Conservation (phyloP, 2,329 filamentous ascomycete genomes). For the Aspergillus carbonarius region DNA sequence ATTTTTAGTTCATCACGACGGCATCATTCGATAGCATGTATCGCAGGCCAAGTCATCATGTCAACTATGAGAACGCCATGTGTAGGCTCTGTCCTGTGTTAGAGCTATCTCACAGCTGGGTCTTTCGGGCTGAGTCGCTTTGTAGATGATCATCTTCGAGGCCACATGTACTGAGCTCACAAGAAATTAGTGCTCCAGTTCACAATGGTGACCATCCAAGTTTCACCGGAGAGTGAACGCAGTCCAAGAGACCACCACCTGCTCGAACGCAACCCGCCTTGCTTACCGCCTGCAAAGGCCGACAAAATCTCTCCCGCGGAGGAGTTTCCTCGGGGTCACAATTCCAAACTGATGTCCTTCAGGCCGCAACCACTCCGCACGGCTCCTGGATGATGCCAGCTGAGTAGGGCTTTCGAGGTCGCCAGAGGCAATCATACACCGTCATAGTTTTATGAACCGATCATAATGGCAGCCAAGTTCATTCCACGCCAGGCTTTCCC, state of each 20-base stretch:
- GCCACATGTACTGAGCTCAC: too few species aligned
- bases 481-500: constrained; percentile 72
- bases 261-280: constrained; percentile 3
- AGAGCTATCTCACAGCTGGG: too few species aligned
- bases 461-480: constrained; percentile 52
- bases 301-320: neutral
- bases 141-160: too few species aligned
- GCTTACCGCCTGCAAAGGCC: constrained; percentile 5
- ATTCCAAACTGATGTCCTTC: neutral
- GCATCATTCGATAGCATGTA: neutral
- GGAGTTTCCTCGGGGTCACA: neutral
- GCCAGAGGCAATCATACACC: neutral
- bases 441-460: neutral
- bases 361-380: neutral
- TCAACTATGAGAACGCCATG: too few species aligned
- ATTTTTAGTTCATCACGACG: neutral
- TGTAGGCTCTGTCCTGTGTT: too few species aligned
- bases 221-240: neutral
- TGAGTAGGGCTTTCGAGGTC: neutral
- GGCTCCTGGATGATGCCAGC: constrained; percentile 5
- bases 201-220: too few species aligned
- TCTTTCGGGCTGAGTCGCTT: too few species aligned
- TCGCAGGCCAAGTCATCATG: too few species aligned
- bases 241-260: neutral
- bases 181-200: too few species aligned